Conservation (phyloP, 371 early-diverging fungal species). For the Saksenaea vasiformis region DNA sequence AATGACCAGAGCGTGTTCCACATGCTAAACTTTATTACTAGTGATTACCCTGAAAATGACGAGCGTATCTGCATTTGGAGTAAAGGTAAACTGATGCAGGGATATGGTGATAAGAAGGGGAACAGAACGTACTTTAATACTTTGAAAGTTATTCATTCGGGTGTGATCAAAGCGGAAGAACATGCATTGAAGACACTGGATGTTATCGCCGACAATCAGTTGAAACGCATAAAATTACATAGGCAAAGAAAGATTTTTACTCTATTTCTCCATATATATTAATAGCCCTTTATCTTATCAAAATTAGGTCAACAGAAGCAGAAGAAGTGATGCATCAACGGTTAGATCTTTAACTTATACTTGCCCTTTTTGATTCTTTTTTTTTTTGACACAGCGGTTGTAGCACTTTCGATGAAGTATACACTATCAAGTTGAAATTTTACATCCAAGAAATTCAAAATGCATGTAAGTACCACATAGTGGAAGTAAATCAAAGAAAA, state of each 20-base stretch:
- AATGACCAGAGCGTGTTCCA: neutral
- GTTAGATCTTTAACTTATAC: neutral
- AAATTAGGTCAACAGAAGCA: neutral
- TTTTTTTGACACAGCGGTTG: neutral
- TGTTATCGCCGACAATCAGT: neutral
- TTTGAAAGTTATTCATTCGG: neutral
- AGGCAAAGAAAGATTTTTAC: neutral
- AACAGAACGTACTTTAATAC: neutral
- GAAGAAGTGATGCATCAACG: neutral
- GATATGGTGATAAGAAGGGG: neutral
- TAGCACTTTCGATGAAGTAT: neutral
- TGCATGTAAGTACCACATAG: neutral
- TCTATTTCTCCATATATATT: neutral
- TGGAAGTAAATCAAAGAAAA: neutral
- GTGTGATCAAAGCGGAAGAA: neutral
- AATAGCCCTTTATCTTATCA: neutral
- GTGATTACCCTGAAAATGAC: neutral
- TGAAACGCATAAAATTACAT: neutral
- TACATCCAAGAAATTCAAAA: neutral
- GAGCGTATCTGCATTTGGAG: neutral
- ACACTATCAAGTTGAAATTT: neutral
- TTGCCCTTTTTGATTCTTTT: neutral
- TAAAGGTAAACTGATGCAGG: constrained; percentile 2
- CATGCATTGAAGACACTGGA: constrained; percentile 3
- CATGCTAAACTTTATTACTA: neutral